Base-by-base conservation (phyloP, 768 basidiomycete species). In the Gymnopilus junonius region DNA sequence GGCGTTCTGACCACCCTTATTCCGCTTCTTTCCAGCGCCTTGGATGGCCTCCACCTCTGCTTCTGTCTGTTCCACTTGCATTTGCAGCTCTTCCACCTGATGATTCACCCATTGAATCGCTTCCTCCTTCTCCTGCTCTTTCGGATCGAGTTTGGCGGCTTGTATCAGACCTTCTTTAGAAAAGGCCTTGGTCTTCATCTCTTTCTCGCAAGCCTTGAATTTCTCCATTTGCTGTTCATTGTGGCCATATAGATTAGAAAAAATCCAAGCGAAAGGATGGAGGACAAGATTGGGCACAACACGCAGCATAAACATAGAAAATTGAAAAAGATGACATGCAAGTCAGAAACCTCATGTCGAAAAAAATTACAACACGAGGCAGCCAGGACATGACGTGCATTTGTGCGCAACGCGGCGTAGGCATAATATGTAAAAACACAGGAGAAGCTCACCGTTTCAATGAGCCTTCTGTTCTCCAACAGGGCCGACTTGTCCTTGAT, bases 141-240 rank as follows among this genome's bases (percentile, higher is more conserved):
- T 95, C 58, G 97, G 97, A 77, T 99, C 97, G 23, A 99, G 88
- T 71, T 93, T 95, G 37, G 94, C 86, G 11, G 95, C 94, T 63
- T 95, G 94, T 64, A 91, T 97, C 42, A 99, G 84, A 42, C 97
- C 97, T 77, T 99, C 97, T 73, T 99, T 99, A 20, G 96, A 98
- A 79, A 99, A 99, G 0, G 97, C 97, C 77, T 99, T 99, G 62
- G 97, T 99, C 85, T 99, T 99, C 97, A 99, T 99, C 80, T 99
- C 97, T 82, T 99, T 99, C 82, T 99, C 97, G 79, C 96, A 95
- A 23, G 97, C 97, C 73, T 99, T 99, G 87, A 99, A 99, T 75
- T 95, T 96, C 82, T 99, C 97, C 97, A 99, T 99, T 99, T 99
- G 97, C 97, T 99, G 77, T 60, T 64, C 62, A 74, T 60, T 62